phyloP scores from a whole-genome alignment of 495 filamentous ascomycete genomes.

The Podospora pseudopauciseta region DNA sequence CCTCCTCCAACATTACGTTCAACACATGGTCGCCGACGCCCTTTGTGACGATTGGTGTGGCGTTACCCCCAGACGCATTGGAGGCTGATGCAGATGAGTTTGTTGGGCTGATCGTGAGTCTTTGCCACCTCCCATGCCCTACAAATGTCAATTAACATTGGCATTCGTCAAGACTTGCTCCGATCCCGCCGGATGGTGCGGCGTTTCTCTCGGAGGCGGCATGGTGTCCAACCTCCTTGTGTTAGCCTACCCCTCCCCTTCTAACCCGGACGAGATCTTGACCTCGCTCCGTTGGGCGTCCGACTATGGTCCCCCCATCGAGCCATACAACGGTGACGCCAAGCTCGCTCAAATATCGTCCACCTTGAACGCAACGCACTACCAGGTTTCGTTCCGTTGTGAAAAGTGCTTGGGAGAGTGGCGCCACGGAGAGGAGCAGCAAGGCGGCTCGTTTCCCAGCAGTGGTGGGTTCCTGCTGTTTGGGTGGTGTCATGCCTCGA shows the following conservation, averaged over 20 bases:
- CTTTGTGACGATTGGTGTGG: conserved; percentile 48
- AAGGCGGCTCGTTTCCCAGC: conserved; percentile 9
- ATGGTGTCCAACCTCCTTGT: conserved; percentile 56
- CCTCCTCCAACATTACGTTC: conserved; percentile 37
- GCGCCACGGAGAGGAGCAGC: conserved; percentile 10
- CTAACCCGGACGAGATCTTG: conserved; percentile 35
- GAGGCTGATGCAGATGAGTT: conserved; percentile 49
- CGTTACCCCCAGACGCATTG: conserved; percentile 47
- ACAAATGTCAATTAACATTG: neutral
- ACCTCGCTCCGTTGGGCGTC: conserved; percentile 52
- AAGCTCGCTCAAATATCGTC: conserved; percentile 50
- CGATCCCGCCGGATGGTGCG: conserved; percentile 44
- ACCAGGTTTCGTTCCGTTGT: conserved; percentile 56
- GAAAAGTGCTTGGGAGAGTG: conserved; percentile 52
- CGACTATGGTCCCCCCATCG: conserved; percentile 49
- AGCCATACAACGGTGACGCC: conserved; percentile 52
- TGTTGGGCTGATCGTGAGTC: conserved; percentile 49
- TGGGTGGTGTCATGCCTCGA: conserved; percentile 16
- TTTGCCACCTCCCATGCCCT: neutral
- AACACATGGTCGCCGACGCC: conserved; percentile 29
- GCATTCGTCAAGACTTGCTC: conserved; percentile 24
- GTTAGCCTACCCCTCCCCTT: conserved; percentile 47
- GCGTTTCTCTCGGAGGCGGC: conserved; percentile 48
- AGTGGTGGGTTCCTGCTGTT: conserved; percentile 18
- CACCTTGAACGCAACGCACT: conserved; percentile 47